Base-by-base conservation (phyloP, 768 basidiomycete species). In the Phaffia tasmanica region DNA sequence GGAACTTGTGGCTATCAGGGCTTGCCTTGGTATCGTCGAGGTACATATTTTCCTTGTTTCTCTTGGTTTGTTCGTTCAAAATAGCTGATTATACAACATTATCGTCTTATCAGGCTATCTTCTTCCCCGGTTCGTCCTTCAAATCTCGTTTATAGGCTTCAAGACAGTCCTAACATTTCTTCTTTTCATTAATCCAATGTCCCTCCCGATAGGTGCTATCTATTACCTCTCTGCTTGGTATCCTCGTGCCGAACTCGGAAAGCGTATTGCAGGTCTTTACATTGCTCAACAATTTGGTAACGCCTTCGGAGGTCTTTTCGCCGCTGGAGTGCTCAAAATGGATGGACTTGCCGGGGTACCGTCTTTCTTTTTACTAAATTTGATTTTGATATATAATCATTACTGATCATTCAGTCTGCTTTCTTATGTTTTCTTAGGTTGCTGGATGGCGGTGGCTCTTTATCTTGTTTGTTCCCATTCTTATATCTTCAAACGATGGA, bases 201-300 rank as follows among this genome's bases (percentile, higher is more conserved):
- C 11, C 18, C 25, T 21, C 19, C 19, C 19, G 8, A 3, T 21
- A n/a, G 21, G 57, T 58, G 21, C 57, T 32, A 19, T 30, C 19
- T 30, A 21, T 23, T 58, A 21, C 57, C 32, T 21, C 57, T 30
- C 57, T 19, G 19, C 57, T 16, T 53, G 73, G 72, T 73, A 71
- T 62, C 66, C 66, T 47, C 72, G 73, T 68, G 49, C 61, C 35
- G 70, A 73, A 57, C 68, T 74, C 25, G 73, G 72, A 14, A 70
- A 63, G 50, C 70, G 73, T 25, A 59, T 72, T 25, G 62, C 19
- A 25, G 49, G 27, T 9, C 27, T 63, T 19, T 63, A 63, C 50
- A 63, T 63, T 18, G 62, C 62, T 19, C 62, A 63, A 32, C 62
- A 63, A 51, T 51, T 63, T 11, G 62, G 62, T 14, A 63, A 63